Percentiles rank a stretch among this genome's conserved stretches.
These are phyloP conservation scores for Dalbergia cochinchinensis DNA, from an alignment of 306 rosid genomes.

Conservation along the genomic window DNA sequence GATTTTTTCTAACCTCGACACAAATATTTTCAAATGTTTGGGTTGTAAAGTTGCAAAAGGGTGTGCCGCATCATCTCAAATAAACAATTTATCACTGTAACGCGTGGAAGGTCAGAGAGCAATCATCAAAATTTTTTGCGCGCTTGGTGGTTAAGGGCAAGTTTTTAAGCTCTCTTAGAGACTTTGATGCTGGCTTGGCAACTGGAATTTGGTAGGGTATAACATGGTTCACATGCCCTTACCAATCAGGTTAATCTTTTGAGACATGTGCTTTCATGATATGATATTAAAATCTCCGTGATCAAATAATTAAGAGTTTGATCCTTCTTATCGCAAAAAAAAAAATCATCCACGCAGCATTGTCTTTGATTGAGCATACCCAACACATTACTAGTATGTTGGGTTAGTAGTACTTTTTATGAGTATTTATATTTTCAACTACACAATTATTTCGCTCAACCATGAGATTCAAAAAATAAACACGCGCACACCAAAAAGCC, in stretches of 20 bases:
- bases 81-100: not conserved
- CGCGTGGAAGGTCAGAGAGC: not conserved
- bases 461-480: slow-evolving; percentile 45
- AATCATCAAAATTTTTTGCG: not conserved
- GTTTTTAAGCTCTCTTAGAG: not conserved
- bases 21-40: not conserved
- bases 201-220: not conserved
- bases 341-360: not conserved
- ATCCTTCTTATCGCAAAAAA: no score
- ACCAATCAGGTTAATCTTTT: no score
- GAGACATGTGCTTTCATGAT: no score
- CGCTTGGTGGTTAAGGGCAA: not conserved
- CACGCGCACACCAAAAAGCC: slow-evolving; percentile 51
- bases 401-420: not conserved
- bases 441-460: slow-evolving; percentile 53
- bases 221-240: no score
- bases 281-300: no score
- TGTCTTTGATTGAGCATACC: not conserved
- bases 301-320: no score
- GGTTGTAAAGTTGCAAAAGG: not conserved
- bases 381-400: not conserved
- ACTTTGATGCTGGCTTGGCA: not conserved
- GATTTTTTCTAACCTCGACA: not conserved
- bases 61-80: not conserved
- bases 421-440: slow-evolving; percentile 37